A percentile compares a stretch with the other conserved stretches of the same genome.
Evolutionary conservation across 2,329 filamentous ascomycete genomes (phyloP).

Genomic region (Fusarium sterilihyphosum): DNA sequence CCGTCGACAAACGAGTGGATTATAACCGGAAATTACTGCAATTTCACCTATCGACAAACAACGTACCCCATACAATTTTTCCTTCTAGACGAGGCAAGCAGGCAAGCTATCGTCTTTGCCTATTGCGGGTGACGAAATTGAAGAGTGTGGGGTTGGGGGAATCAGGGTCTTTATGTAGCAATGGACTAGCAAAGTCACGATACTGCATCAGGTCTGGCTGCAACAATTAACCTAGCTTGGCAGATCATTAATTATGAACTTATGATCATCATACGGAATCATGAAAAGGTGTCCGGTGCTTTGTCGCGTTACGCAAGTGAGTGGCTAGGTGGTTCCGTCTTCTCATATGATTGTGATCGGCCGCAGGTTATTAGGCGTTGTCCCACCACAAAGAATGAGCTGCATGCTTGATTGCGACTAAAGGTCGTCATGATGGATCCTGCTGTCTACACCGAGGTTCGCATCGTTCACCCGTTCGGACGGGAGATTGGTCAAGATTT

Average conservation of each 20-base stretch:
- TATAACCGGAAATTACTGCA: conserved; percentile 28
- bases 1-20: not conserved
- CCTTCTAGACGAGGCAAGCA: conserved; percentile 21
- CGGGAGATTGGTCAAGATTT: not conserved
- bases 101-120: conserved; percentile 17
- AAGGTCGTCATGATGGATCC: not conserved
- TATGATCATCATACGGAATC: conserved; percentile 3
- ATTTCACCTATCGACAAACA: conserved; percentile 16
- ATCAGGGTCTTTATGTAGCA: conserved; percentile 25
- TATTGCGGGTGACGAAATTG: not conserved
- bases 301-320: not conserved
- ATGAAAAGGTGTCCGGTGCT: not conserved
- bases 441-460: conserved; percentile 10
- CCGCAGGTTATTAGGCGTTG: conserved; percentile 6
- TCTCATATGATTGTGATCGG: conserved; percentile 31
- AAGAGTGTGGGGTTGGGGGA: conserved; percentile 34
- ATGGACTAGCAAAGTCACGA: conserved; percentile 29
- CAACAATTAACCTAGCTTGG: conserved; percentile 5
- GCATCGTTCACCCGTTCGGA: not conserved
- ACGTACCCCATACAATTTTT: not conserved
- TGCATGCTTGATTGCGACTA: not conserved
- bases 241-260: conserved; percentile 21
- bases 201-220: conserved; percentile 10
- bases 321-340: not conserved
- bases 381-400: conserved; percentile 1